phyloP scores from a whole-genome alignment of 208 protist genomes.

The Trichomonas tenax region DNA sequence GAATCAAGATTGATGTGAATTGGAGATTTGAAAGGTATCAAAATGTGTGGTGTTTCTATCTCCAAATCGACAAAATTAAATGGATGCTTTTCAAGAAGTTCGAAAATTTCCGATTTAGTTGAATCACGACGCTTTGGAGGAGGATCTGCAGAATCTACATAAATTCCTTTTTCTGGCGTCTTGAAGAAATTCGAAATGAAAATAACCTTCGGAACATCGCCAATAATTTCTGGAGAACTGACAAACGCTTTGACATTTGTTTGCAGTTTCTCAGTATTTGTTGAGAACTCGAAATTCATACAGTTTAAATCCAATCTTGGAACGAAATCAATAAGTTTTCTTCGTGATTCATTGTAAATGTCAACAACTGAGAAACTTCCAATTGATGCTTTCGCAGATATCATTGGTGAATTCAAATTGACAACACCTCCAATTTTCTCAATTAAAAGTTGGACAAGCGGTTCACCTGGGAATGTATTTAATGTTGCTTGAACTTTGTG shows the following conservation, averaged over 20 bases:
- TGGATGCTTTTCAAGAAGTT: neutral
- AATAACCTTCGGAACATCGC: neutral
- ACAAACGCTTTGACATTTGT: neutral
- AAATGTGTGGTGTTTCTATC: neutral
- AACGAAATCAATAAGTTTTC: neutral
- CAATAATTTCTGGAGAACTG: neutral
- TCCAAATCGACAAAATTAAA: neutral
- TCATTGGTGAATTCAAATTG: neutral
- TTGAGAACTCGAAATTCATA: neutral
- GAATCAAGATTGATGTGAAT: neutral
- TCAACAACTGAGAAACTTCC: neutral
- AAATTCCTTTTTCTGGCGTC: neutral
- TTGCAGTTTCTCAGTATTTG: neutral
- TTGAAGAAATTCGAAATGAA: neutral
- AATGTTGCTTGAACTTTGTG: neutral
- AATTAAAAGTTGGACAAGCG: neutral
- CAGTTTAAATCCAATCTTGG: neutral
- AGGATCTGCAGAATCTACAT: neutral
- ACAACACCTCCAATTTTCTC: neutral
- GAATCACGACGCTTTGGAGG: neutral
- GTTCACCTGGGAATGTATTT: neutral
- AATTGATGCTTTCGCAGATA: neutral
- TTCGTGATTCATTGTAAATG: neutral
- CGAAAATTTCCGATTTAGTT: neutral
- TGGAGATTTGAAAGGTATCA: neutral